Conservation (phyloP, 768 basidiomycete species). For the Pisolithus orientalis region DNA sequence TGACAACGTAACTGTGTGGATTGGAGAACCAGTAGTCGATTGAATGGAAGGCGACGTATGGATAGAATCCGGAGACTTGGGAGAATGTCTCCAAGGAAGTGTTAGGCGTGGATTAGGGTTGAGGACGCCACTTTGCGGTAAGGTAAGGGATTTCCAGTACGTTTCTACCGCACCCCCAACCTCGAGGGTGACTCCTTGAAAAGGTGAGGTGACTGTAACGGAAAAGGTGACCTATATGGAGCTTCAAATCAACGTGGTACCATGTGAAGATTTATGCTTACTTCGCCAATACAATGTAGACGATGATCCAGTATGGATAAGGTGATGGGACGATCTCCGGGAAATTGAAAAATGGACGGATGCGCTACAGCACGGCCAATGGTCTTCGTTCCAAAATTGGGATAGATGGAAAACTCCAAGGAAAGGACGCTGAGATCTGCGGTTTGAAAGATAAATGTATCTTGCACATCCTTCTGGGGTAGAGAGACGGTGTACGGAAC, state of each 20-base stretch:
- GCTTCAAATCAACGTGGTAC: slow-evolving; percentile 2
- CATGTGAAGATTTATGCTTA: slow-evolving; percentile 24
- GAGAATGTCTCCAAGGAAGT: slow-evolving; percentile 30
- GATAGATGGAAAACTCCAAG: slow-evolving; percentile 92
- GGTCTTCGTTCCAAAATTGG: slow-evolving; percentile 95
- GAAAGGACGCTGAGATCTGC: slow-evolving; percentile 64
- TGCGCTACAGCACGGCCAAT: slow-evolving; percentile 89
- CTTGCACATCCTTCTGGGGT: slow-evolving; percentile 64
- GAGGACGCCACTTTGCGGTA: slow-evolving; percentile 23
- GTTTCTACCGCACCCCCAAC: slow-evolving; percentile 95
- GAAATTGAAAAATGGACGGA: slow-evolving; percentile 60
- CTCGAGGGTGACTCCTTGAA: slow-evolving; percentile 87
- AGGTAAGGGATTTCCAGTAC: slow-evolving; percentile 85
- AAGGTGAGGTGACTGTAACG: slow-evolving; percentile 79
- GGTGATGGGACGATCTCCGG: slow-evolving; percentile 48
- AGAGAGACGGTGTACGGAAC: slow-evolving; percentile 89
- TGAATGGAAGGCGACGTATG: slow-evolving; percentile 70
- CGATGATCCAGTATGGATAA: slow-evolving; percentile 89
- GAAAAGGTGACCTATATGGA: slow-evolving; percentile 74
- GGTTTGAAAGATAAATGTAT: slow-evolving; percentile 84
- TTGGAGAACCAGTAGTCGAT: slow-evolving; percentile 38
- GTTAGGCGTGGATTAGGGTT: slow-evolving; percentile 30
- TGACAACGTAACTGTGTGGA: slow-evolving; percentile 71
- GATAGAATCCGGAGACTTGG: slow-evolving; percentile 41
- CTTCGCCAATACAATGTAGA: slow-evolving; percentile 91